Percentiles rank a stretch among this genome's conserved stretches.
Evolutionary conservation across 768 basidiomycete species (phyloP).

Genomic region (Tulasnella sp.): DNA sequence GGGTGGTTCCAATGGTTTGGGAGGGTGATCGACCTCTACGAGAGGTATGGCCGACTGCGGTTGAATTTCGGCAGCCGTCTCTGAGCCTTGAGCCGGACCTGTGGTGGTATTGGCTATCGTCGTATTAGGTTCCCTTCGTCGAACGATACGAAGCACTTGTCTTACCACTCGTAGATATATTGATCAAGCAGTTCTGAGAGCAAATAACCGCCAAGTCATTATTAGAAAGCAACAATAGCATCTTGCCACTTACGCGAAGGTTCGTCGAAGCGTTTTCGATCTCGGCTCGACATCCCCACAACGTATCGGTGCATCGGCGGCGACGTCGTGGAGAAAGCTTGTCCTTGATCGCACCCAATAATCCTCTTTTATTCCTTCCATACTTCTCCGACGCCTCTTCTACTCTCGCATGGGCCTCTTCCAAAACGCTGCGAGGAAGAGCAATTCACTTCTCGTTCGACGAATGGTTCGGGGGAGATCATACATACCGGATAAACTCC

Average conservation of each 20-base stretch:
- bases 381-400: too few species aligned
- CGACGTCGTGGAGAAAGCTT: not conserved
- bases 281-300: not conserved
- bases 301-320: not conserved
- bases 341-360: not conserved
- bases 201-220: not conserved
- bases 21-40: too few species aligned
- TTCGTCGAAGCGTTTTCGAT: not conserved
- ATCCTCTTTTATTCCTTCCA: too few species aligned
- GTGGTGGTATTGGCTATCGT: not conserved
- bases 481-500: not conserved
- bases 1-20: not conserved
- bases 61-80: too few species aligned
- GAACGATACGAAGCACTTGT: not conserved
- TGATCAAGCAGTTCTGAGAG: not conserved
- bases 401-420: not conserved
- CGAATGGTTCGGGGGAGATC: not conserved
- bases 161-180: not conserved
- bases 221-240: not conserved
- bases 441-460: not conserved
- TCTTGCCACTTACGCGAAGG: not conserved
- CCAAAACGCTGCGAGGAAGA: not conserved
- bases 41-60: too few species aligned
- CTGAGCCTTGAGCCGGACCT: too few species aligned
- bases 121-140: not conserved